These are phyloP conservation scores for Phytophthora nicotianae DNA, from an alignment of 352 stramenopile genomes.

Conservation along the genomic window DNA sequence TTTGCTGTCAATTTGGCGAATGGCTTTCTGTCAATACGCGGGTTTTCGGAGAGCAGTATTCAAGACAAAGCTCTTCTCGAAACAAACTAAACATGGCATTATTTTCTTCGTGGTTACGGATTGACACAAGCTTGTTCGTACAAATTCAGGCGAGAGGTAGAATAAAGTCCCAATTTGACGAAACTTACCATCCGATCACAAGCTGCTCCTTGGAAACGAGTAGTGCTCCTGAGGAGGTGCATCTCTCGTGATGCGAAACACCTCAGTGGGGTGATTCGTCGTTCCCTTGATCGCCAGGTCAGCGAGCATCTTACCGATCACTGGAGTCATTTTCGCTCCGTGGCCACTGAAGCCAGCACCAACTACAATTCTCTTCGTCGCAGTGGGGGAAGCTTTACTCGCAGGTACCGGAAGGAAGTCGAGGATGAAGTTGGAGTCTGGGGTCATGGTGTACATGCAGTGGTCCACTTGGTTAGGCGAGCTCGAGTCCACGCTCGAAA, in stretches of 20 bases:
- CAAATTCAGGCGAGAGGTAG: background rate
- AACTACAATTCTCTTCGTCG: slow-evolving; percentile 56
- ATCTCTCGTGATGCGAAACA: slow-evolving; percentile 36
- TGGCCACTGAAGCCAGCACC: slow-evolving; percentile 83
- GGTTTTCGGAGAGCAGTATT: no score
- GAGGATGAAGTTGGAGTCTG: slow-evolving; percentile 79
- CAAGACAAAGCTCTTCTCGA: background rate
- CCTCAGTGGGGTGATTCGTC: slow-evolving; percentile 49
- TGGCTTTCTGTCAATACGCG: no score
- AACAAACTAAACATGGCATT: background rate
- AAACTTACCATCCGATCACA: slow-evolving; percentile 1
- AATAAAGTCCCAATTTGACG: background rate
- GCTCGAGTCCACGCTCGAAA: slow-evolving; percentile 58
- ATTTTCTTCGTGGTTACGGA: background rate
- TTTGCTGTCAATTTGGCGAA: no score
- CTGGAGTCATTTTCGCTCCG: slow-evolving; percentile 85
- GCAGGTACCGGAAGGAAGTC: slow-evolving; percentile 44
- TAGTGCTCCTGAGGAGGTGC: slow-evolving; percentile 4
- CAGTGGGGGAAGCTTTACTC: background rate
- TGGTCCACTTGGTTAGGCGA: slow-evolving; percentile 46
- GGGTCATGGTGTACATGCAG: slow-evolving; percentile 89
- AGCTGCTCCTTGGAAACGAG: slow-evolving; percentile 9
- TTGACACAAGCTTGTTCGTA: background rate
- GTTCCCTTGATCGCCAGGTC: slow-evolving; percentile 65
- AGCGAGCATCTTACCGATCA: slow-evolving; percentile 79